Conservation (phyloP, 345 rosid species). For the Bretschneidera sinensis region DNA sequence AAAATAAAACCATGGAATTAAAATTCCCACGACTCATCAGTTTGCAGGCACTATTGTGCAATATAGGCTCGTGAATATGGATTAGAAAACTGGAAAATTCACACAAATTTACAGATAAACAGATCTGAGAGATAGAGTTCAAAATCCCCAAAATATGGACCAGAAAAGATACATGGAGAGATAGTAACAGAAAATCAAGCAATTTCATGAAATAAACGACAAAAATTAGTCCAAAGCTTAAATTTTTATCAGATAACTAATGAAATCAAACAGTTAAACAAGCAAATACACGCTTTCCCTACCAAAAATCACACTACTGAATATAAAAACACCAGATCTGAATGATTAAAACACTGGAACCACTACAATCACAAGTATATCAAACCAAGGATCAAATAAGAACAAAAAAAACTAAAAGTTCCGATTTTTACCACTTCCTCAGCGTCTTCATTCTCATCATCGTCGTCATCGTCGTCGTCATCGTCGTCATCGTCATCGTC, state of each 20-base stretch:
- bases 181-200: background rate
- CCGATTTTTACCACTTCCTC: conserved; percentile 43
- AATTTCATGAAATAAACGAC: background rate
- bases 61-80: background rate
- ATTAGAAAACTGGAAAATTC: background rate
- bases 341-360: background rate
- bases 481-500: conserved; percentile 48
- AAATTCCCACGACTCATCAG: background rate
- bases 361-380: background rate
- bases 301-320: background rate
- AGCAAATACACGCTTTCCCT: background rate
- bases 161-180: background rate
- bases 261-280: background rate
- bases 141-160: background rate
- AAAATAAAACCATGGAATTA: background rate
- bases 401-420: background rate
- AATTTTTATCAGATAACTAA: background rate
- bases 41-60: background rate
- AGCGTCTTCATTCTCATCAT: conserved; percentile 19
- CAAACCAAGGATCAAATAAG: background rate
- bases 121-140: conserved; percentile 19
- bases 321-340: conserved; percentile 28
- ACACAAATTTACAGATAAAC: background rate
- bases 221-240: no score
- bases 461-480: conserved; percentile 42